Percentiles rank a stretch among this genome's conserved stretches.
Conservation (phyloP, 2,329 filamentous ascomycete genomes). For the Fusarium succisae region DNA sequence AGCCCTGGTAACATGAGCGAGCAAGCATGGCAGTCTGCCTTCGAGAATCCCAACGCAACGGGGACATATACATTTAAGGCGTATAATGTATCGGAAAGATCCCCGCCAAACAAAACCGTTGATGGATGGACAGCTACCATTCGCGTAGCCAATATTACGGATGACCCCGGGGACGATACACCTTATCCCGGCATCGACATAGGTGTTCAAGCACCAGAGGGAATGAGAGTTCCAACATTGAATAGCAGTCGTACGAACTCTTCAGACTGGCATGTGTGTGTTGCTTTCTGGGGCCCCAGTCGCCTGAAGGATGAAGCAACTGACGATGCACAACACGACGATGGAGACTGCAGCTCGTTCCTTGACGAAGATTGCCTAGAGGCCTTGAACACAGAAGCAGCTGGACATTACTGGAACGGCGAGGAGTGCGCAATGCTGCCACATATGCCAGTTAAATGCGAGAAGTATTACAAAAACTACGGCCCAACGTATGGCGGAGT, state of each 20-base stretch:
- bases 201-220: conserved; percentile 14
- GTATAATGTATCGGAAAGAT: conserved; percentile 10
- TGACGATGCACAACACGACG: conserved; percentile 6
- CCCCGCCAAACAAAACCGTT: conserved; percentile 9
- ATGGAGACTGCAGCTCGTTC: conserved; percentile 21
- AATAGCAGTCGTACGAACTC: neutral
- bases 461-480: conserved; percentile 2
- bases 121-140: conserved; percentile 11
- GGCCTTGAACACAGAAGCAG: neutral
- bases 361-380: conserved; percentile 11
- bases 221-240: neutral
- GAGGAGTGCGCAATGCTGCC: neutral
- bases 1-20: neutral
- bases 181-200: conserved; percentile 11
- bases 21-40: conserved; percentile 10
- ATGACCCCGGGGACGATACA: neutral
- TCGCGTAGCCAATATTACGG: conserved; percentile 16
- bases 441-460: neutral
- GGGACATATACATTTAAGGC: conserved; percentile 7
- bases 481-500: neutral
- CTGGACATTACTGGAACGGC: neutral
- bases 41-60: conserved; percentile 15
- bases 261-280: conserved; percentile 10
- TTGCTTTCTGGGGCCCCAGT: neutral
- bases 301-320: neutral